A percentile compares a stretch with the other conserved stretches of the same genome.
phyloP scores from a whole-genome alignment of 805 yeast species.

The Saccharomycopsis sp. region DNA sequence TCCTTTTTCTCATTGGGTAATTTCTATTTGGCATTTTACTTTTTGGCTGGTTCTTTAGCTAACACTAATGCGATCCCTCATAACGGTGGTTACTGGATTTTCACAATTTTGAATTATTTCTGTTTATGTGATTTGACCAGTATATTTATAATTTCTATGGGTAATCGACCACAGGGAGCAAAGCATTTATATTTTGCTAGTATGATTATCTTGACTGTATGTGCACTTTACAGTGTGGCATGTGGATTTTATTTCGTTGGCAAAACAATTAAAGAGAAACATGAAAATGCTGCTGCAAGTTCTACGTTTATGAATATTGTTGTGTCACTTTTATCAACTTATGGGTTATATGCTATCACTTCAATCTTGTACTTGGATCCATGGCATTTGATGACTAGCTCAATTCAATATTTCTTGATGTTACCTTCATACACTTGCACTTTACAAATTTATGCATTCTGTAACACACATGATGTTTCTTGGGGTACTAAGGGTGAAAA shows the following conservation, averaged over 20 bases:
- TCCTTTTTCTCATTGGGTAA: conserved; percentile 91
- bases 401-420: conserved; percentile 80
- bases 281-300: conserved; percentile 30
- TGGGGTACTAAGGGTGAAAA: conserved; percentile 99
- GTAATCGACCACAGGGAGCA: conserved; percentile 97
- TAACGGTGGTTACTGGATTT: conserved; percentile 75
- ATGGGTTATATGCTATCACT: conserved; percentile 79
- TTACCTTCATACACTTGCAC: conserved; percentile 90
- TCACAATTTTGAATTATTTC: conserved; percentile 79
- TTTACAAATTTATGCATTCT: conserved; percentile 90
- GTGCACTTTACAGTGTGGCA: conserved; percentile 74
- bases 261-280: conserved; percentile 39
- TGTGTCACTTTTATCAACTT: conserved; percentile 81
- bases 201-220: conserved; percentile 64
- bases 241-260: conserved; percentile 80
- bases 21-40: conserved; percentile 87
- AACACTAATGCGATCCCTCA: conserved; percentile 44
- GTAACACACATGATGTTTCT: conserved; percentile 96
- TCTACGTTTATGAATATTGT: conserved; percentile 67
- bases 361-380: conserved; percentile 87
- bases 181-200: conserved; percentile 65
- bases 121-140: conserved; percentile 77
- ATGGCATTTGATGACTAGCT: conserved; percentile 90
- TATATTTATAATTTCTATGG: conserved; percentile 90
- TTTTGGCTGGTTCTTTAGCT: conserved; percentile 80